These are phyloP conservation scores for Bipolaris oryzae DNA, from an alignment of 2,329 filamentous ascomycete genomes.

Conservation along the genomic window DNA sequence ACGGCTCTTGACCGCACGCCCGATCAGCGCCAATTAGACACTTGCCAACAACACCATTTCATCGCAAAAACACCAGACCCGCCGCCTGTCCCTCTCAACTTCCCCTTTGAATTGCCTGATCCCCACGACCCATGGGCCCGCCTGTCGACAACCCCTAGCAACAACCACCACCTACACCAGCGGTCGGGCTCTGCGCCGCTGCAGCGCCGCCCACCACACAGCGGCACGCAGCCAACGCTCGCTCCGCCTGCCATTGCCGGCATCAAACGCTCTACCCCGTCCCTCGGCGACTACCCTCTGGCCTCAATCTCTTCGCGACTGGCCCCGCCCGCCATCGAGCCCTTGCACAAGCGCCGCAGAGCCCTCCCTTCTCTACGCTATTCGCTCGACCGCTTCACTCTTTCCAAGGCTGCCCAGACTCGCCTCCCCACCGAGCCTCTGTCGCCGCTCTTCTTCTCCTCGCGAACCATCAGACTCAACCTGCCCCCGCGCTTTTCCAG, in stretches of 20 bases:
- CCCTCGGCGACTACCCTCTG: constrained; percentile 4
- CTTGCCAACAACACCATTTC: constrained; percentile 7
- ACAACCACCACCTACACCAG: constrained; percentile 13
- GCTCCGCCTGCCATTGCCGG: constrained; percentile 30
- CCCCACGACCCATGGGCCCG: constrained; percentile 27
- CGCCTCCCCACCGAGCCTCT: constrained; percentile 45
- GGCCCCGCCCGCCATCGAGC: constrained; percentile 32
- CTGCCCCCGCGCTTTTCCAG: constrained; percentile 63
- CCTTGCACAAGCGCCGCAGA: constrained; percentile 45
- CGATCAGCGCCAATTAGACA: neutral
- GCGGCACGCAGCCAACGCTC: constrained; percentile 6
- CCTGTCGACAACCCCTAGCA: constrained; percentile 18
- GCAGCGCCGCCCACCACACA: constrained; percentile 9
- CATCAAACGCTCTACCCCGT: constrained; percentile 27
- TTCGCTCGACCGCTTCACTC: constrained; percentile 46
- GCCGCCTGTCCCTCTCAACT: constrained; percentile 8
- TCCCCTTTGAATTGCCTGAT: constrained; percentile 1
- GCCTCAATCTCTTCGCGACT: neutral
- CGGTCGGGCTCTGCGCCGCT: constrained; percentile 22
- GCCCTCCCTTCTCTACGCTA: constrained; percentile 38
- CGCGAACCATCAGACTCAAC: constrained; percentile 49
- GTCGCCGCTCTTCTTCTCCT: constrained; percentile 61
- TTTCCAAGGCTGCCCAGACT: constrained; percentile 29
- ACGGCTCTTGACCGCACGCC: constrained; percentile 12
- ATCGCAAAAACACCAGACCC: constrained; percentile 4